Evolutionary conservation across 352 stramenopile species (phyloP).

Genomic region (Phytophthora gonapodyides): DNA sequence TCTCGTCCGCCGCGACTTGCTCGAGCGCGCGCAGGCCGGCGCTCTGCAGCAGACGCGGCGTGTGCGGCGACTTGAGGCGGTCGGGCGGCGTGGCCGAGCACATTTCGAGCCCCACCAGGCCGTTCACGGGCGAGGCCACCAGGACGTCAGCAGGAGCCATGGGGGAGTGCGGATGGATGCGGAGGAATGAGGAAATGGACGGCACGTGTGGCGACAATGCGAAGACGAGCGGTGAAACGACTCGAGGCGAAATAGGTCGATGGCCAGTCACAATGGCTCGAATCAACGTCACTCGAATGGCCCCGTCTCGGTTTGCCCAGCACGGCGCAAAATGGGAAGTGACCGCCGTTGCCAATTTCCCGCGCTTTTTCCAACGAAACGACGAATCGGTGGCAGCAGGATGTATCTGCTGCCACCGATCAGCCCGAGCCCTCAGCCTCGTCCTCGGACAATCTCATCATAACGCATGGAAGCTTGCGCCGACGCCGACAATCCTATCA

Average conservation of each 20-base stretch:
- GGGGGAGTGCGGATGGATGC: constrained; percentile 11
- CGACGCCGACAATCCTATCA: too few relatives aligned
- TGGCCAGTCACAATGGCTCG: too few relatives aligned
- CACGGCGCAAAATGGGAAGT: constrained; percentile 31
- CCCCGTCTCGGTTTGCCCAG: neutral
- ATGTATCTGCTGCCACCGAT: too few relatives aligned
- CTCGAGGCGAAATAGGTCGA: constrained; percentile 13
- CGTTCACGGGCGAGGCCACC: constrained; percentile 37
- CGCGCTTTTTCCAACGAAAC: constrained; percentile 28
- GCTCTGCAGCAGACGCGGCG: constrained; percentile 49
- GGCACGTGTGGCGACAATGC: too few relatives aligned
- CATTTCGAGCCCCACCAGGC: constrained; percentile 40
- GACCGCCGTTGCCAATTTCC: constrained; percentile 15
- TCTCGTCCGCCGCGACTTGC: constrained; percentile 48
- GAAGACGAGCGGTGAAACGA: neutral
- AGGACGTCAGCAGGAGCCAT: constrained; percentile 37
- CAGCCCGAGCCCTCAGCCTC: too few relatives aligned
- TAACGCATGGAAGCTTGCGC: too few relatives aligned
- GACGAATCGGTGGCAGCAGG: neutral
- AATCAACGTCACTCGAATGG: too few relatives aligned
- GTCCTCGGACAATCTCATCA: too few relatives aligned
- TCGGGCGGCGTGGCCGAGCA: constrained; percentile 42
- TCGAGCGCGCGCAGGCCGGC: constrained; percentile 58
- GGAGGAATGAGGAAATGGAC: neutral
- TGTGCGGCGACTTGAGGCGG: constrained; percentile 33